These are phyloP conservation scores for Solanum hybrid DNA, from an alignment of 305 asterid genomes.

Conservation along the genomic window DNA sequence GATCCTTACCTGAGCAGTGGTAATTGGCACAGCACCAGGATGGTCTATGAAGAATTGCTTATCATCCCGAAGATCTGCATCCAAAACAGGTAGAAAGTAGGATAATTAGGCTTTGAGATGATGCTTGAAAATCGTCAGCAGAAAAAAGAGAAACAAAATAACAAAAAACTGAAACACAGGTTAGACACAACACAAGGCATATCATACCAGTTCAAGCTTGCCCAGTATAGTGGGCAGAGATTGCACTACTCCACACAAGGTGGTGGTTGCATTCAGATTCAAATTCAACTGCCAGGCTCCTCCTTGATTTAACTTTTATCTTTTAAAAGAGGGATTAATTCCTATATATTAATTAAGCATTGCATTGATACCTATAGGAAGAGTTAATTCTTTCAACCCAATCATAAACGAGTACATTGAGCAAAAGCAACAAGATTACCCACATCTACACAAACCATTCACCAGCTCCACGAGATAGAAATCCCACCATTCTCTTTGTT, in stretches of 20 bases:
- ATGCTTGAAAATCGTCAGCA: neutral
- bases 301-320: neutral
- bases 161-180: neutral
- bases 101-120: neutral
- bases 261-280: neutral
- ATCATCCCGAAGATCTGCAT: slow-evolving; percentile 92
- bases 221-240: neutral
- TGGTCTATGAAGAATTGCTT: slow-evolving; percentile 75
- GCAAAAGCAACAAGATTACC: neutral
- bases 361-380: neutral
- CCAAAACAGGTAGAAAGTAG: slow-evolving; percentile 9
- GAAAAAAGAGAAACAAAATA: neutral
- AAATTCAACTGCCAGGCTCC: neutral
- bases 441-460: neutral
- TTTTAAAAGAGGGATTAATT: neutral
- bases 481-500: neutral
- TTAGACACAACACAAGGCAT: neutral
- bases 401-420: neutral
- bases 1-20: slow-evolving; percentile 62
- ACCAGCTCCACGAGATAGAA: neutral
- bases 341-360: neutral
- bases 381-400: neutral
- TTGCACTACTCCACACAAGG: neutral
- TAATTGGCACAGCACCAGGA: slow-evolving; percentile 91
- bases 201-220: neutral